These are phyloP conservation scores for Suhomyces tanzawaensis DNA, from an alignment of 805 yeast species.

Conservation along the genomic window DNA sequence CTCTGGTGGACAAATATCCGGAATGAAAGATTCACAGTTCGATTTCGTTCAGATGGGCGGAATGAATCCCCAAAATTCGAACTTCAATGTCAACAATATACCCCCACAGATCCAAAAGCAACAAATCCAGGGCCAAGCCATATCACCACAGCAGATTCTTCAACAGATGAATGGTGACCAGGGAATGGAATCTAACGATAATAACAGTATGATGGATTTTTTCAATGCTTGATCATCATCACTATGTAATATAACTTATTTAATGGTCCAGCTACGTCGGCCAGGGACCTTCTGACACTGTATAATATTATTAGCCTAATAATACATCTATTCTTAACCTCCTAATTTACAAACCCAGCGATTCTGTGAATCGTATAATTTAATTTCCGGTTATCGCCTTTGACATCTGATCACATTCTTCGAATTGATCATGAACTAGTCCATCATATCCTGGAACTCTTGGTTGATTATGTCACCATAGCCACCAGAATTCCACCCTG, in stretches of 20 bases:
- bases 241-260: background rate
- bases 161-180: slow-evolving; percentile 25
- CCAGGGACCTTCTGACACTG: no score
- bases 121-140: slow-evolving; percentile 13
- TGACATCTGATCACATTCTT: no score
- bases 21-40: background rate
- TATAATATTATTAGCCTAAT: background rate
- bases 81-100: background rate
- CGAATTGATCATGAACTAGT: slow-evolving; percentile 1
- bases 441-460: slow-evolving; percentile 30
- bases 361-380: no score
- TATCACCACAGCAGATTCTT: slow-evolving; percentile 41
- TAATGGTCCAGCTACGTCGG: no score
- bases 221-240: slow-evolving; percentile 14
- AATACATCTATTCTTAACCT: background rate
- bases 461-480: slow-evolving; percentile 39
- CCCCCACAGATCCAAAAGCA: slow-evolving; percentile 1
- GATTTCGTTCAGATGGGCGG: background rate
- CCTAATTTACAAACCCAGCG: no score
- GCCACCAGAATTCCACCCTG: no score
- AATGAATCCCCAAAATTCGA: background rate
- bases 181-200: slow-evolving; percentile 6
- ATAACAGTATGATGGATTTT: slow-evolving; percentile 25
- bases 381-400: no score
- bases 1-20: no score